Conservation (phyloP, 192 early-diverging fungal species). For the Linnemannia schmuckeri region DNA sequence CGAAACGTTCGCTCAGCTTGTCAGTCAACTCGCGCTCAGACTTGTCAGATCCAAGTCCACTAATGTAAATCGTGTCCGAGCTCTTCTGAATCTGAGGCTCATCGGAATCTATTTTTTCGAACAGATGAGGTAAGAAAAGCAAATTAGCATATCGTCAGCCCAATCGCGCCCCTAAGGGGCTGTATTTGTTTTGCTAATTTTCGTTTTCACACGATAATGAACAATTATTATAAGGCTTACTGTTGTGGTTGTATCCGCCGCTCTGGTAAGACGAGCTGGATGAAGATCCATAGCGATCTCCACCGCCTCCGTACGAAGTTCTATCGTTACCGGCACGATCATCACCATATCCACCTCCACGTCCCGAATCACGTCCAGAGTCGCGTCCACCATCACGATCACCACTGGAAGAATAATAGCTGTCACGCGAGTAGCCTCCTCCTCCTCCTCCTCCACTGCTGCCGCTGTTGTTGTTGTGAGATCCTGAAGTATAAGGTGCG, state of each 20-base stretch:
- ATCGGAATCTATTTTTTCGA: slow-evolving; percentile 24
- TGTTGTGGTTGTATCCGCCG: slow-evolving; percentile 5
- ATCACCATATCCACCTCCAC: slow-evolving; percentile 15
- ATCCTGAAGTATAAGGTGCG: slow-evolving; percentile 25
- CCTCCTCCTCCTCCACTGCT: slow-evolving; percentile 4
- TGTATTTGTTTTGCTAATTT: neutral
- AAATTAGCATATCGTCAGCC: neutral
- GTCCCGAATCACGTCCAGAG: slow-evolving; percentile 24
- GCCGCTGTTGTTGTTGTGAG: neutral
- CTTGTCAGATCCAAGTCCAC: slow-evolving; percentile 68
- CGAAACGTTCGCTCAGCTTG: slow-evolving; percentile 72
- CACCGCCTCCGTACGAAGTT: slow-evolving; percentile 13
- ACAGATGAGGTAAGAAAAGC: neutral
- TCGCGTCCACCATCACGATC: slow-evolving; percentile 44
- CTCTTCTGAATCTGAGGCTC: slow-evolving; percentile 59
- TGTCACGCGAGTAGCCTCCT: slow-evolving; percentile 3
- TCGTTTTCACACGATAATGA: neutral
- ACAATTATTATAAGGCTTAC: neutral
- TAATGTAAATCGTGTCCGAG: slow-evolving; percentile 80
- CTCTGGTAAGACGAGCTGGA: slow-evolving; percentile 1
- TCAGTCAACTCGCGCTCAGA: slow-evolving; percentile 64
- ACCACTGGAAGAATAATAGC: neutral
- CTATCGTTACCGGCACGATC: slow-evolving; percentile 26
- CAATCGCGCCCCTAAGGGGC: neutral
- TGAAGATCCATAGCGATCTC: slow-evolving; percentile 47